Base-by-base conservation (phyloP, 2,329 filamentous ascomycete species). In the Elsinoe australis region DNA sequence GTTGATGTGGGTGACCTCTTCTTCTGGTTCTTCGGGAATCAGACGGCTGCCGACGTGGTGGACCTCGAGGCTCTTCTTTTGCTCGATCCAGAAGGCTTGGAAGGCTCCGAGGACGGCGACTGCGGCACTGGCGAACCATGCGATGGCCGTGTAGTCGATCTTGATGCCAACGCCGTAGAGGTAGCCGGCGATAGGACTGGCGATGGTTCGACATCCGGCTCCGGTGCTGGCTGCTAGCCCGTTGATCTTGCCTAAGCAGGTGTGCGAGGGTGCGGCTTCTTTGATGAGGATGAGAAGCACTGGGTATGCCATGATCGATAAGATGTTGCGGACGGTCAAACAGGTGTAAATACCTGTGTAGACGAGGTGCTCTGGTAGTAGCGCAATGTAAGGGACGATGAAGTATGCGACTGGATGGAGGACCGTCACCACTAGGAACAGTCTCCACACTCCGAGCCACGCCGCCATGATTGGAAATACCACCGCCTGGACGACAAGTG, bases 201-300 rank as follows among this genome's bases (percentile, higher is more conserved):
- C 80, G 31, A 86, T 60, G 0, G 80, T 85, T n/a, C 83, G 73
- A 51, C 80, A 81, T 3, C 79, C 76, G 15, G 82, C 84, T n/a
- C 82, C 83, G 1, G 78, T 82, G 2, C 79, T 82, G 52, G 84
- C 84, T 39, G 82, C 82, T 6, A 86, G 66, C 0, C 83, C 83
- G 53, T 87, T 87, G 61, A 87, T 83, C 56, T 77, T 80, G 1
- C 83, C 83, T 12, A 87, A 70, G 4, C 78, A 74, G 1, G 71
- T 73, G 3, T 77, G 69, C 3, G 76, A 74, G 0, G 82, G 80
- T 3, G 79, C 78, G 1, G 83, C 80, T 65, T 86, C 80, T 62
- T 87, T 87, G 58, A 87, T 74, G 47, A 87, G 69, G 52, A 87
- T 85, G 19, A 87, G 70, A 1, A 83, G 72, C 6, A 83, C 73